Conservation (phyloP, 331 rosid genomes). For the Malus hybrid region DNA sequence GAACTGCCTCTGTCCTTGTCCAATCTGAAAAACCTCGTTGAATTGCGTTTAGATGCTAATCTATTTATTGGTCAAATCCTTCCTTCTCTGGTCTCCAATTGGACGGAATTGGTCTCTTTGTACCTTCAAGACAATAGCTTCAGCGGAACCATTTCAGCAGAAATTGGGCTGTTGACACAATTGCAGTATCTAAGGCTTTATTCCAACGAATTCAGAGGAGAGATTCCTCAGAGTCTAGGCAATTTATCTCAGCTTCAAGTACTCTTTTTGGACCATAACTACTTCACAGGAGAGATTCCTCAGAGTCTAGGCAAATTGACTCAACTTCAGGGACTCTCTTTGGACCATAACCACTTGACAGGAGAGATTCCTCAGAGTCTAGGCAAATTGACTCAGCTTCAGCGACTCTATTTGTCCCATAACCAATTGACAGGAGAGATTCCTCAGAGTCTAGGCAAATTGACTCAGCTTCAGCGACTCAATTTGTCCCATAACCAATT, state of each 20-base stretch:
- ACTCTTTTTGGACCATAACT: conserved; percentile 38
- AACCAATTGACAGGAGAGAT: conserved; percentile 32
- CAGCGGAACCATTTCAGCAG: conserved; percentile 39
- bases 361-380: conserved; percentile 33
- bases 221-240: conserved; percentile 40
- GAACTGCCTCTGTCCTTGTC: no score
- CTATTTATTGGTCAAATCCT: background rate
- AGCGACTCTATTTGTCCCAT: conserved; percentile 25
- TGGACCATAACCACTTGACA: conserved; percentile 10
- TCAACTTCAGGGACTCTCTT: no score
- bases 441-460: conserved; percentile 25
- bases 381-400: conserved; percentile 11
- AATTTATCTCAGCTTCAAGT: background rate
- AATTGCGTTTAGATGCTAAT: accelerated
- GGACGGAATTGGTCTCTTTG: no score
- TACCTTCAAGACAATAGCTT: conserved; percentile 43
- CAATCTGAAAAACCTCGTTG: no score
- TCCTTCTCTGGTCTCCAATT: background rate
- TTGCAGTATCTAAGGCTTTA: background rate
- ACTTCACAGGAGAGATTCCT: conserved; percentile 38
- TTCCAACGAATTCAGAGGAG: conserved; percentile 36
- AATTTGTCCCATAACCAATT: conserved; percentile 15
- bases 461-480: background rate
- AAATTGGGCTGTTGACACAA: conserved; percentile 13
- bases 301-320: background rate